These are phyloP conservation scores for Aspergillus persii DNA, from an alignment of 2,329 filamentous ascomycete species.

Conservation along the genomic window DNA sequence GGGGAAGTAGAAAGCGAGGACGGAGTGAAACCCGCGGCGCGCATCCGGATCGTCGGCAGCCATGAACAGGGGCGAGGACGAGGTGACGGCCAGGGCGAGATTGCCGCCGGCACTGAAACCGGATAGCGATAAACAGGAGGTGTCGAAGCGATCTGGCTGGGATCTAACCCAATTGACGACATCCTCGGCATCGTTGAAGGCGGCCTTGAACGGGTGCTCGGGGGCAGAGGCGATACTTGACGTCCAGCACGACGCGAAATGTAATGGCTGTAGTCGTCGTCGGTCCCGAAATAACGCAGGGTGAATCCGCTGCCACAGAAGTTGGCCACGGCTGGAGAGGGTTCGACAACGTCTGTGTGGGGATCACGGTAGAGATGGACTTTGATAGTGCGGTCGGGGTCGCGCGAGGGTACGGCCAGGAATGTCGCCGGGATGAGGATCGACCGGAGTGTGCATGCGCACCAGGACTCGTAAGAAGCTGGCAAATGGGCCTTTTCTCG, in stretches of 20 bases:
- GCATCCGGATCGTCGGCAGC: neutral
- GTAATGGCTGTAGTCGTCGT: neutral
- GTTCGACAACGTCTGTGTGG: neutral
- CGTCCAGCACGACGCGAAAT: neutral
- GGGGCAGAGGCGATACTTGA: neutral
- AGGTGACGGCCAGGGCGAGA: neutral
- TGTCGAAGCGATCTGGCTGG: neutral
- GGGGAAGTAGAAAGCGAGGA: neutral
- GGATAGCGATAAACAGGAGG: neutral
- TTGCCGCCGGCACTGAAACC: neutral
- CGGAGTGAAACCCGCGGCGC: neutral
- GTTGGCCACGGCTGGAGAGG: neutral
- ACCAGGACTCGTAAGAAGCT: neutral
- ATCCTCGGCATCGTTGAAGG: neutral
- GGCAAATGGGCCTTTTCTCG: neutral
- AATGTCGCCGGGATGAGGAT: neutral
- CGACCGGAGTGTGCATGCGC: neutral
- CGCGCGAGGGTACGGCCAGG: neutral
- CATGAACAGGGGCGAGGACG: neutral
- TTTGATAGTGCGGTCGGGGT: neutral
- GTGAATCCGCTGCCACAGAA: neutral
- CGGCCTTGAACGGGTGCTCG: neutral
- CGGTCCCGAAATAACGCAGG: neutral
- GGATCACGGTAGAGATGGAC: neutral
- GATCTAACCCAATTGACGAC: neutral